Evolutionary conservation across 306 rosid species (phyloP).

Genomic region (Vicia villosa): DNA sequence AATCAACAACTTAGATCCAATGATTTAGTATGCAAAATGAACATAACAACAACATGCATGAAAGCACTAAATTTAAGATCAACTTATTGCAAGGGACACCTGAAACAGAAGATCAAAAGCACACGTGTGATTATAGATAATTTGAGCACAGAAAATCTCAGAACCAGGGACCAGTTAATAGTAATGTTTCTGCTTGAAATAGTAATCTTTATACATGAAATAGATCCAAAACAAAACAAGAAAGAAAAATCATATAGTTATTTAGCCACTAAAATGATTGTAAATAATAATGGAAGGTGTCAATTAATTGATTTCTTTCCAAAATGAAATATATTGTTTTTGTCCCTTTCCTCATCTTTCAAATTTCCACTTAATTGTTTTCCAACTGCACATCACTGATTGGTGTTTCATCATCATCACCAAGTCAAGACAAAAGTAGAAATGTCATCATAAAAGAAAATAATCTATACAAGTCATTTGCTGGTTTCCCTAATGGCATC

Average conservation of each 20-base stretch:
- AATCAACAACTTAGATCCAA: not conserved
- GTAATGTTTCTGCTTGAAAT: slow-evolving; percentile 30
- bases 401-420: slow-evolving; percentile 24
- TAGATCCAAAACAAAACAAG: slow-evolving; percentile 27
- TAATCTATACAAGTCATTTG: slow-evolving; percentile 2
- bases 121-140: slow-evolving; percentile 54
- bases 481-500: slow-evolving; percentile 42
- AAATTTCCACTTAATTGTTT: slow-evolving; percentile 26
- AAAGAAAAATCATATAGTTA: too few relatives aligned
- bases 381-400: slow-evolving; percentile 38
- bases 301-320: slow-evolving; percentile 31
- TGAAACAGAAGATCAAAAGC: slow-evolving; percentile 46
- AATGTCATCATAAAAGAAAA: slow-evolving; percentile 38
- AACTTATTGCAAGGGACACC: slow-evolving; percentile 39
- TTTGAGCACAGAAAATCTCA: slow-evolving; percentile 39
- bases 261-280: slow-evolving; percentile 10
- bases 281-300: slow-evolving; percentile 33
- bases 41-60: slow-evolving; percentile 25
- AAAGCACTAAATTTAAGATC: slow-evolving; percentile 33
- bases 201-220: slow-evolving; percentile 12
- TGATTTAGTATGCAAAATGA: not conserved
- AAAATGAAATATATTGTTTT: slow-evolving; percentile 19
- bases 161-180: slow-evolving; percentile 51
- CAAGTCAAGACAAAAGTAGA: slow-evolving; percentile 43
- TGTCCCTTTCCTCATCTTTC: slow-evolving; percentile 14